Percentiles rank a stretch among this genome's conserved stretches.
Evolutionary conservation across 805 yeast genomes (phyloP).

Genomic region (Myxozyma kluyveri): DNA sequence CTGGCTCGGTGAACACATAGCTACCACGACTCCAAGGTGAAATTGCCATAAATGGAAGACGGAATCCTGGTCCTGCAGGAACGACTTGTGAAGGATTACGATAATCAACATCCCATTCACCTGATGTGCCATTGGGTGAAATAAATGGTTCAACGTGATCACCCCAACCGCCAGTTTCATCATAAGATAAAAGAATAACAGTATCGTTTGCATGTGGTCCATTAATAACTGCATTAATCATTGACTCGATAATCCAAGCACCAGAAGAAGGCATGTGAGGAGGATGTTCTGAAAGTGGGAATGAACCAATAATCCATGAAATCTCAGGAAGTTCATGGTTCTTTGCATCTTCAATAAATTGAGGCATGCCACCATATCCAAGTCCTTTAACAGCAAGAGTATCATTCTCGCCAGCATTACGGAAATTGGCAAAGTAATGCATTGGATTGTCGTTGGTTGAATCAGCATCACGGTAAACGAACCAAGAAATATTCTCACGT

Average conservation of each 20-base stretch:
- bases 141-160: slow-evolving; percentile 33
- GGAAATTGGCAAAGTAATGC: slow-evolving; percentile 29
- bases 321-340: slow-evolving; percentile 33
- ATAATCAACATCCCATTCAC: slow-evolving; percentile 33
- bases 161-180: slow-evolving; percentile 35
- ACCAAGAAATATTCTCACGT: slow-evolving; percentile 29
- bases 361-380: slow-evolving; percentile 28
- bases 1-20: slow-evolving; percentile 31
- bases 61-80: slow-evolving; percentile 33
- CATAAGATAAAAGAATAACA: slow-evolving; percentile 32
- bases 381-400: slow-evolving; percentile 29
- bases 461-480: slow-evolving; percentile 30
- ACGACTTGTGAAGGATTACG: slow-evolving; percentile 10
- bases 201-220: slow-evolving; percentile 31
- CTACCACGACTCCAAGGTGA: slow-evolving; percentile 36
- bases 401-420: slow-evolving; percentile 6
- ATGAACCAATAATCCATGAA: slow-evolving; percentile 31
- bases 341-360: slow-evolving; percentile 29
- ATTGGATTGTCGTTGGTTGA: slow-evolving; percentile 31
- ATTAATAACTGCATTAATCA: slow-evolving; percentile 27
- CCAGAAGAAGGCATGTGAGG: slow-evolving; percentile 32
- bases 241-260: slow-evolving; percentile 30
- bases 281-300: slow-evolving; percentile 33
- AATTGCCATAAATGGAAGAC: slow-evolving; percentile 30
- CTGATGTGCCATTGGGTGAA: slow-evolving; percentile 32